Evolutionary conservation across 139 green algal species (phyloP), one percentile per base, ranked within the genome.

Genomic region (Tetraselmis chui): DNA sequence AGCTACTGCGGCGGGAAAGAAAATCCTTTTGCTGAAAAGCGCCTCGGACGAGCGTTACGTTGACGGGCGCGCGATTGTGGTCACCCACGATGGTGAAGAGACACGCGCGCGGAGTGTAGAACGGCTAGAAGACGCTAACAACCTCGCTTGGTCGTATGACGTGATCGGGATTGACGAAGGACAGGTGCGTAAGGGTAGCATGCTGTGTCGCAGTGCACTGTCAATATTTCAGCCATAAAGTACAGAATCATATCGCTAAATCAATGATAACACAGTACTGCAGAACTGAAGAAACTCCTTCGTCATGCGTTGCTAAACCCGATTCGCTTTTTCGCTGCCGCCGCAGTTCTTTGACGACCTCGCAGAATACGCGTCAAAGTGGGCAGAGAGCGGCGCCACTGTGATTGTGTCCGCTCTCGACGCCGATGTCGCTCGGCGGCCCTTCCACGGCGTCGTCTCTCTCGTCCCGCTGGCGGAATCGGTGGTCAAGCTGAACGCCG

Each of bases 111-210:
- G 59, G 22, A 59, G 79, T 2, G 58, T 79, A 28, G 23, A 11
- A 11, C 27, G 29, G 29, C 81, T 87, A 29, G 59, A 28, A 23
- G 81, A 87, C 27, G 59, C 84, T 28, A 76, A 83, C 31, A 80
- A 84, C 76, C 27, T 87, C n/a, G 80, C 31, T n/a, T 74, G 81
- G 26, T 29, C 32, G 59, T 82, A 78, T 76, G 80, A 87, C 76
- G 84, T 87, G 27, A 80, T 87, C 23, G 84, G 84, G 23, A 77
- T 87, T 23, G 84, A 87, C 45, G 84, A 87, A 29, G 84, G 84
- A 1, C 84, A 87, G 80, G 84, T 87, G 30, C 80, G 45, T 18
- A 18, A 18, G 11, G 45, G 45, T 67, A 5, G 45, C 76, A 22
- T 67, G n/a, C n/a, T n/a, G n/a, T n/a, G n/a, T n/a, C n/a, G n/a